Evolutionary conservation across 2,329 filamentous ascomycete genomes (phyloP).

Genomic region (Fusarium paranaense): DNA sequence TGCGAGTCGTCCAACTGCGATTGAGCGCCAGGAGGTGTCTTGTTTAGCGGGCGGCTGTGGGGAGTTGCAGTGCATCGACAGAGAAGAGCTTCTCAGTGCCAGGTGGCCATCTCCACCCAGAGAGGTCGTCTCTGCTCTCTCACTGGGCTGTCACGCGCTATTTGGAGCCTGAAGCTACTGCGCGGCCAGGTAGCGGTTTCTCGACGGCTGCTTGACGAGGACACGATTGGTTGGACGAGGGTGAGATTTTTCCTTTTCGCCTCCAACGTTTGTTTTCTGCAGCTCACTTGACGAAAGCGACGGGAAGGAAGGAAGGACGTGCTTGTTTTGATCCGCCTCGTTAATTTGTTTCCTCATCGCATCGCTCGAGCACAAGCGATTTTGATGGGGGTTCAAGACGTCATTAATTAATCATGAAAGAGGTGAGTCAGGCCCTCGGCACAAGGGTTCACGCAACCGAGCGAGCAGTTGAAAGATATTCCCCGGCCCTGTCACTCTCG

Average conservation of each 20-base stretch:
- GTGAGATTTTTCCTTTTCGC: constrained; percentile 7
- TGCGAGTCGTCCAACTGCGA: constrained; percentile 17
- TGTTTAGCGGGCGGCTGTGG: constrained; percentile 18
- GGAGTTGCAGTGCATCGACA: constrained; percentile 12
- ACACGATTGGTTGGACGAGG: constrained; percentile 29
- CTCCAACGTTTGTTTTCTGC: constrained; percentile 9
- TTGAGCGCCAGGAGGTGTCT: constrained; percentile 24
- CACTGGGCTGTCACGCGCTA: constrained; percentile 42
- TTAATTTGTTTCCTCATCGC: constrained; percentile 20
- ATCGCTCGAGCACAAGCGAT: constrained; percentile 5
- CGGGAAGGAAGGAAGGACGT: not conserved
- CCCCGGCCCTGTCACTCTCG: constrained; percentile 14
- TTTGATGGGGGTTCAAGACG: constrained; percentile 28
- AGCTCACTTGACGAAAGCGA: not conserved
- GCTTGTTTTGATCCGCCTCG: not conserved
- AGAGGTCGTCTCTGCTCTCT: constrained; percentile 33
- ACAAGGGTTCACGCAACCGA: constrained; percentile 32
- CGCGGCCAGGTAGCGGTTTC: constrained; percentile 37
- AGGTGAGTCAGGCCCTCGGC: constrained; percentile 23
- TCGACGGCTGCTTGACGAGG: constrained; percentile 4
- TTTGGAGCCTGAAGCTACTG: constrained; percentile 38
- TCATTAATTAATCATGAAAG: constrained; percentile 28
- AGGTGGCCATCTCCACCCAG: constrained; percentile 32
- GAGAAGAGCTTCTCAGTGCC: not conserved
- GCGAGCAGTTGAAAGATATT: constrained; percentile 22